Base-by-base conservation (phyloP, 148 eudicot genomes). In the Chenopodium formosanum region DNA sequence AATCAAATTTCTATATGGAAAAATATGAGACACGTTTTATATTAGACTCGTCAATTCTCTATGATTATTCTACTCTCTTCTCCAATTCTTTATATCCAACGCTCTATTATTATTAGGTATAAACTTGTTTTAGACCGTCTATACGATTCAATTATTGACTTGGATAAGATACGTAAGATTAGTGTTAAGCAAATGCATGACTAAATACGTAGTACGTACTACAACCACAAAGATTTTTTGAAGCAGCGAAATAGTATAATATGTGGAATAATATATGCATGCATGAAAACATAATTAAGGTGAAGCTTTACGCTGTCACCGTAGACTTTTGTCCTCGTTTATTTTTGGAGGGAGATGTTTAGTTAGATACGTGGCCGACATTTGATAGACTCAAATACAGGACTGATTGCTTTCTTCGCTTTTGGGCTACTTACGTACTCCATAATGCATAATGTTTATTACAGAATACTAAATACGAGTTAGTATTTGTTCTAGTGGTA, bases 121-220 rank as follows among this genome's bases (percentile, higher is more conserved):
- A 37, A 37, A 37, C 40, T 4, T 37, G 40, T 6, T 37, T 37
- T 40, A 37, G 44, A 1, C 44, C 44, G 44, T 6, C 0, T 37
- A 37, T 37, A 37, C 44, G 44, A 40, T 40, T 34, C 1, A 50
- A 48, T 2, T 11, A 1, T 67, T 13, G 4, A 27, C 1, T 67
- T 3, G 20, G 32, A 27, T 25, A 32, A 31, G 74, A 37, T 70
- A 70, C 50, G 74, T 70, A 70, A 40, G 73, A 34, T 34, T 69
- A 69, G 72, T 69, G 11, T 29, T 11, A 10, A 2, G 32, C 17
- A 67, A 29, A 69, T 72, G 75, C 75, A 72, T 72, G 75, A 44
- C 75, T 72, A 72, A 44, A 72, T 72, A 48, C 60, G 60, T 73
- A 46, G 32, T 73, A 73, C 60, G 58, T 73, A 46, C 13, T n/a